Conservation (phyloP, 2,329 filamentous ascomycete species). For the Aspergillus sp. region DNA sequence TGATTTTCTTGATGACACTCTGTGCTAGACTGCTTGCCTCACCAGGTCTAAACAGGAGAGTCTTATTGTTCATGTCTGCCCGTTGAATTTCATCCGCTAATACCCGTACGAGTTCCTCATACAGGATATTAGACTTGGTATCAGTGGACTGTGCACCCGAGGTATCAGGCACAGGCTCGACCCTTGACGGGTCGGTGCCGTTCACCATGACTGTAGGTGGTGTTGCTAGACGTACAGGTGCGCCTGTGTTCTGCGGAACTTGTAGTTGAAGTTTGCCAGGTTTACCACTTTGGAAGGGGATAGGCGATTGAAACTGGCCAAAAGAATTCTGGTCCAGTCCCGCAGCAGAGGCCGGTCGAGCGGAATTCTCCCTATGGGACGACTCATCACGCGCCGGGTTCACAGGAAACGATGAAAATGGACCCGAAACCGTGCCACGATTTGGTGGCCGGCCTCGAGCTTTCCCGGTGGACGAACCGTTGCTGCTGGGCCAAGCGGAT, state of each 20-base stretch:
- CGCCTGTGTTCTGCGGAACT: conserved; percentile 35
- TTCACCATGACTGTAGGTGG: conserved; percentile 37
- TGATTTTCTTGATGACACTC: conserved; percentile 25
- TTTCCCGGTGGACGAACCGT: conserved; percentile 59
- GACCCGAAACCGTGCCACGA: conserved; percentile 57
- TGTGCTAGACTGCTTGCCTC: conserved; percentile 28
- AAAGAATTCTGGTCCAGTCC: conserved; percentile 35
- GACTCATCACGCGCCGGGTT: conserved; percentile 48
- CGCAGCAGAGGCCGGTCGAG: conserved; percentile 35
- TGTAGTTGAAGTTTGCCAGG: conserved; percentile 38
- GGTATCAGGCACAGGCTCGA: no score
- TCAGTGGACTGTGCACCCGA: no score
- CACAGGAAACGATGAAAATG: conserved; percentile 63
- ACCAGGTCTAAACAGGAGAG: conserved; percentile 18
- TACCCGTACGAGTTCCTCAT: conserved; percentile 26
- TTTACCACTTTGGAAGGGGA: conserved; percentile 17
- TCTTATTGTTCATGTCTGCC: conserved; percentile 23
- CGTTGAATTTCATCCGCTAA: conserved; percentile 27
- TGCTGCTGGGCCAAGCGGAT: conserved; percentile 74
- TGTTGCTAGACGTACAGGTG: conserved; percentile 37
- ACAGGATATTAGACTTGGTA: conserved; percentile 6
- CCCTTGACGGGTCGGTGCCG: conserved; percentile 18
- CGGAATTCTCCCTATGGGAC: conserved; percentile 37
- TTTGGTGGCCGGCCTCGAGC: conserved; percentile 72
- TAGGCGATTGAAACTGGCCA: conserved; percentile 18